phyloP scores from a whole-genome alignment of 495 filamentous ascomycete genomes.

The Penicillium verhagenii region DNA sequence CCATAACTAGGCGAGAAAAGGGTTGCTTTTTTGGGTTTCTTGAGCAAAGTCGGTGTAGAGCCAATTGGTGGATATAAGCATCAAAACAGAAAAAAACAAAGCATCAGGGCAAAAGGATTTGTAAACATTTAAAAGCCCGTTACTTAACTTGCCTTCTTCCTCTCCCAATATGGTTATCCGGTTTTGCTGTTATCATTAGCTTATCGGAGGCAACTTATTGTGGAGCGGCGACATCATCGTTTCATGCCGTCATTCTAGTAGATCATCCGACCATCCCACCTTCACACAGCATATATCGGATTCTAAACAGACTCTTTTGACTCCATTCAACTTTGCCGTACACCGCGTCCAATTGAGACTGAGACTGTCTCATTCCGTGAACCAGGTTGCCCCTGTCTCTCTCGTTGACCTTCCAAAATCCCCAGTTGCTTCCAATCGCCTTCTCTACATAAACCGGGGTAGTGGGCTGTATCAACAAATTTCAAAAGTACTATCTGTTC shows the following conservation, averaged over 20 bases:
- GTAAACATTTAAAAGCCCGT: neutral
- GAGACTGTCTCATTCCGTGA: constrained; percentile 9
- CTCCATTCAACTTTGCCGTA: neutral
- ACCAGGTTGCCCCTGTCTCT: constrained; percentile 4
- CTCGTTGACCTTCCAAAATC: neutral
- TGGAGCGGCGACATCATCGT: constrained; percentile 38
- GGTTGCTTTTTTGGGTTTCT: constrained; percentile 1
- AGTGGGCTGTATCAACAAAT: neutral
- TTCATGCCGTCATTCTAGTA: constrained; percentile 19
- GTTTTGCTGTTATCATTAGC: constrained; percentile 4
- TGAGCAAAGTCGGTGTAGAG: no score
- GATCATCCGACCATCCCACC: constrained; percentile 20
- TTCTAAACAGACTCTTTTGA: constrained; percentile 4
- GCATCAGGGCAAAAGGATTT: neutral
- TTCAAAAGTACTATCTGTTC: neutral
- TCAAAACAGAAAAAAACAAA: neutral
- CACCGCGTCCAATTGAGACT: neutral
- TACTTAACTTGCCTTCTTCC: no score
- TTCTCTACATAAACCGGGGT: neutral
- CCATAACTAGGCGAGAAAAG: neutral
- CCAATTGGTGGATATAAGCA: no score
- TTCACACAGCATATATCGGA: constrained; percentile 1
- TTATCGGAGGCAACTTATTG: constrained; percentile 28
- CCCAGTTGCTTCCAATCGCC: neutral
- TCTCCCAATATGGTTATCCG: neutral